Base-by-base conservation (phyloP, 192 early-diverging fungal genomes). In the Coemansia sp. region DNA sequence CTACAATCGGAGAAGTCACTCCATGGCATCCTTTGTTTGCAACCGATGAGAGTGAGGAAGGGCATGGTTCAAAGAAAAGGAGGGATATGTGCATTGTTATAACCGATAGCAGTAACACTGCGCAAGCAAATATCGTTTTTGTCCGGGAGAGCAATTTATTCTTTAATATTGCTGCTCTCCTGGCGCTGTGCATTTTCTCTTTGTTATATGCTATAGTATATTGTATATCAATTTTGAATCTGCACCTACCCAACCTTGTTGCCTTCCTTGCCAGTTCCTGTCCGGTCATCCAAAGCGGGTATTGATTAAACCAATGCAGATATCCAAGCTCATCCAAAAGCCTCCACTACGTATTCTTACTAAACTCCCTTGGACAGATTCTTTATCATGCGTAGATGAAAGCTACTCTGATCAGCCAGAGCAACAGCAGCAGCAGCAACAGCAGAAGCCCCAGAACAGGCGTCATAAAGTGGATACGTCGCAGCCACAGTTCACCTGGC, bases 401-500 rank as follows among this genome's bases (percentile, higher is more conserved):
- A 37, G 43, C 49, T 30, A 31, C 35, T 61, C 58, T 13, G 9
- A 35, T 33, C 43, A 33, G 45, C 25, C 58, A 20, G 9, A 35
- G 43, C 43, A 33, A 35, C 25, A 59, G 23, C 29, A 10, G 30
- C 59, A 40, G 16, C 72, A 57, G 40, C 37, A n/a, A 0, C 29
- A n/a, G 31, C 53, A 15, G 2, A 13, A n/a, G n/a, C n/a, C n/a
- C n/a, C n/a, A n/a, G n/a, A 5, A 58, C 31, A 49, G 61, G 10
- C 62, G 48, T 18, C 78, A 72, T 35, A 66, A 39, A 63, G 78
- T 81, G 30, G 78, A 81, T 35, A 53, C 43, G 6, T 57, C 72
- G 10, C 67, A 76, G 63, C 53, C 74, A 57, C 79, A 81, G 40
- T 81, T 81, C 49, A 81, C 79, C 1, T 75, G 73, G 74, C 79